phyloP scores from a whole-genome alignment of 345 rosid species.

The Rhizophora apiculata region DNA sequence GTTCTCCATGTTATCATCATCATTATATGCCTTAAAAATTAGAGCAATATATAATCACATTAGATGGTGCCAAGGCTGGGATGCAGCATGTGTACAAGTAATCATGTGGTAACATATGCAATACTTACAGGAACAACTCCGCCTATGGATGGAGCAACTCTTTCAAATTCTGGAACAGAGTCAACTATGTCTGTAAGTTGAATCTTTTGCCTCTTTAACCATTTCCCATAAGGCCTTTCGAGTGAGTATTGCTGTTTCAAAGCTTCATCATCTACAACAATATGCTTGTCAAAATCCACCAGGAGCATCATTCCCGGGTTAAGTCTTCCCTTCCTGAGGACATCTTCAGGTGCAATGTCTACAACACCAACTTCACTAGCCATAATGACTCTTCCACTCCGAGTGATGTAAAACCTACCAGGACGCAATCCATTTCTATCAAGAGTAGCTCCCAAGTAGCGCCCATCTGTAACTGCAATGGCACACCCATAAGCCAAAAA shows the following conservation, averaged over 20 bases:
- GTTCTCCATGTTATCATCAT: slow-evolving; percentile 77
- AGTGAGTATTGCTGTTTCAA: slow-evolving; percentile 90
- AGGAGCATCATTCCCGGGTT: slow-evolving; percentile 99
- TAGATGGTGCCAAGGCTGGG: not conserved
- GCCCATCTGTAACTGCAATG: slow-evolving; percentile 93
- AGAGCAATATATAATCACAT: slow-evolving; percentile 5
- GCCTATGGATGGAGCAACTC: slow-evolving; percentile 54
- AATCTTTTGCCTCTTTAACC: slow-evolving; percentile 89
- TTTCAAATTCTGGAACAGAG: slow-evolving; percentile 63
- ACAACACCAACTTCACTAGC: slow-evolving; percentile 99
- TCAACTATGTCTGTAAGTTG: slow-evolving; percentile 67
- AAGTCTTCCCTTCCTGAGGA: slow-evolving; percentile 90
- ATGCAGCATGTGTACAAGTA: slow-evolving; percentile 47
- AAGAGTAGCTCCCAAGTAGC: slow-evolving; percentile 94
- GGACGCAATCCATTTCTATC: slow-evolving; percentile 99
- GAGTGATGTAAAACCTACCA: slow-evolving; percentile 88
- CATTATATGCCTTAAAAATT: slow-evolving; percentile 52
- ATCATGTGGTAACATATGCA: not conserved
- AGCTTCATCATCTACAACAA: slow-evolving; percentile 93
- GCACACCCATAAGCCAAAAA: slow-evolving; percentile 10
- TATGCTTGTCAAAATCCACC: slow-evolving; percentile 93
- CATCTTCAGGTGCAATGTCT: slow-evolving; percentile 90
- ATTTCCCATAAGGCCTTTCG: slow-evolving; percentile 89
- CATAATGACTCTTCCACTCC: slow-evolving; percentile 91
- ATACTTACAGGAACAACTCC: slow-evolving; percentile 75